These are phyloP conservation scores for Talaromyces sp. DNA, from an alignment of 2,329 filamentous ascomycete species.

Conservation along the genomic window DNA sequence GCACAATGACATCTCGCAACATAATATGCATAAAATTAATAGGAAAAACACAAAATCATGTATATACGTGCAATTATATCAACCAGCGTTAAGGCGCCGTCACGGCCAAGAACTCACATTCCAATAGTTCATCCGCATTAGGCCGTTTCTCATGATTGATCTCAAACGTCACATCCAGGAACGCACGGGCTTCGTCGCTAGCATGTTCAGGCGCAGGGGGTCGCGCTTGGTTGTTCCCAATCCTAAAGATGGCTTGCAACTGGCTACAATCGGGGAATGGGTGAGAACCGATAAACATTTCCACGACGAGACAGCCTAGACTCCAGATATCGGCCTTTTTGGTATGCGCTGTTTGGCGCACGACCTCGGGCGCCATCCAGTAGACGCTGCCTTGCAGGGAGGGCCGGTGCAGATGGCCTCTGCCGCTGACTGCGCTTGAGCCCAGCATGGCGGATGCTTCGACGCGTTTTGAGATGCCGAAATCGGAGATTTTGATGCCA, in stretches of 20 bases:
- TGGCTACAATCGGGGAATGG: constrained; percentile 97
- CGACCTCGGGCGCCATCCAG: constrained; percentile 99
- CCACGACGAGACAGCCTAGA: constrained; percentile 89
- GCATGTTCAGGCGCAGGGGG: constrained; percentile 85
- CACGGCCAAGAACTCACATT: constrained; percentile 70
- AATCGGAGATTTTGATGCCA: constrained; percentile 98
- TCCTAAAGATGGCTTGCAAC: constrained; percentile 97
- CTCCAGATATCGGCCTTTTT: constrained; percentile 99
- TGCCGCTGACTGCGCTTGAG: constrained; percentile 35
- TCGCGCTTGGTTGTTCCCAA: constrained; percentile 79
- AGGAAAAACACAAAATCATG: neutral
- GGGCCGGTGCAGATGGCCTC: constrained; percentile 50
- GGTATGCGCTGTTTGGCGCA: constrained; percentile 95
- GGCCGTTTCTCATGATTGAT: constrained; percentile 90
- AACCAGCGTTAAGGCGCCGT: constrained; percentile 49
- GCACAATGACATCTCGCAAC: constrained; percentile 2
- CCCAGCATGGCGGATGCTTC: constrained; percentile 80
- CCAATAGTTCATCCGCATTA: constrained; percentile 83
- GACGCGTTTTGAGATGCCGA: constrained; percentile 96
- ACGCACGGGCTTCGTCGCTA: constrained; percentile 76
- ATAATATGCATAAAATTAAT: neutral
- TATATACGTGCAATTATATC: neutral
- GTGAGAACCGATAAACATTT: constrained; percentile 98
- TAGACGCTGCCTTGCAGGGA: constrained; percentile 97
- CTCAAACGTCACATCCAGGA: constrained; percentile 87